phyloP scores from a whole-genome alignment of 169 alveolate genomes.

The Plasmodium falciparum region DNA sequence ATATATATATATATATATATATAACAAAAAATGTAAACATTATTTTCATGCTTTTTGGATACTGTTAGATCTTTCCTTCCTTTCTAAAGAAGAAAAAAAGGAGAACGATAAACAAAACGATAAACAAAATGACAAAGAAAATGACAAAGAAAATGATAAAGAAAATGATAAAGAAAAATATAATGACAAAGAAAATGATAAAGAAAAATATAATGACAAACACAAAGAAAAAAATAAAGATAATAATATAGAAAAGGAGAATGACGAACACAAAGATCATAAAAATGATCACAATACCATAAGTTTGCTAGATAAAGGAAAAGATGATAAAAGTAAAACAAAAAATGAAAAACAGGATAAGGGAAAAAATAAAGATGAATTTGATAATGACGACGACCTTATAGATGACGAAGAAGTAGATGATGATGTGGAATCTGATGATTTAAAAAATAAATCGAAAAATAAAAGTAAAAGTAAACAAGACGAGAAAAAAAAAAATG shows the following conservation, averaged over 20 bases:
- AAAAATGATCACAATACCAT: neutral
- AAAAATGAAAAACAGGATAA: neutral
- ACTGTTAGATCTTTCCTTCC: conserved; percentile 43
- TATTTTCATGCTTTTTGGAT: neutral
- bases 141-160: conserved; percentile 3
- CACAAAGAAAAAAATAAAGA: conserved; percentile 11
- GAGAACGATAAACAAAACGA: conserved; percentile 11
- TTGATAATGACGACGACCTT: neutral
- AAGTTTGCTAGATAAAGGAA: neutral
- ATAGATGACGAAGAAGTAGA: conserved; percentile 26
- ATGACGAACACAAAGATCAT: neutral
- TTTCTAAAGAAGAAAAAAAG: conserved; percentile 10
- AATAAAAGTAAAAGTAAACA: neutral
- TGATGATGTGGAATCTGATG: conserved; percentile 5
- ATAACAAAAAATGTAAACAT: neutral
- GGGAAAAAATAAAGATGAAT: neutral
- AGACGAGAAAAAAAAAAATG: neutral
- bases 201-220: conserved; percentile 18
- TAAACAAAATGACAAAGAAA: conserved; percentile 15
- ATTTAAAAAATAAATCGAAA: neutral
- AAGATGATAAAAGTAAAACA: neutral
- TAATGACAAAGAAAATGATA: neutral
- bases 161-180: conserved; percentile 7
- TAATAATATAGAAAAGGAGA: conserved; percentile 1
- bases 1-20: neutral